Percentiles rank a stretch among this genome's conserved stretches.
These are phyloP conservation scores for Teratosphaeria gauchensis DNA, from an alignment of 2,329 filamentous ascomycete species.

Conservation along the genomic window DNA sequence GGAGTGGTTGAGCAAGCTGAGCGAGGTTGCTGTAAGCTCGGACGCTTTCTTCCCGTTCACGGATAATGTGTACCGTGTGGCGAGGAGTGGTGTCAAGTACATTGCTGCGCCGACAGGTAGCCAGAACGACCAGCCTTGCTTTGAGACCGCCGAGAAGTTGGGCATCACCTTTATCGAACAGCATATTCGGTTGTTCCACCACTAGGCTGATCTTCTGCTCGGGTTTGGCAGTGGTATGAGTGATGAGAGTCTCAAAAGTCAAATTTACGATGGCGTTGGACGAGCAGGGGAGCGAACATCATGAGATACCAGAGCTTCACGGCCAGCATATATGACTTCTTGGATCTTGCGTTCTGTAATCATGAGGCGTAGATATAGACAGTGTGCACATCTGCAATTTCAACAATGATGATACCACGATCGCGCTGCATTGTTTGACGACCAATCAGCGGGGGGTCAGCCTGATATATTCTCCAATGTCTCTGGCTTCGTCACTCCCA, in stretches of 20 bases:
- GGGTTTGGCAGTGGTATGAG: background rate
- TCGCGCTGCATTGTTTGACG: no score
- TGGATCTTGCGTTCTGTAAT: background rate
- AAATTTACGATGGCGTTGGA: background rate
- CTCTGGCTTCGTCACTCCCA: no score
- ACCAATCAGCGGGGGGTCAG: no score
- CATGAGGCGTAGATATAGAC: background rate
- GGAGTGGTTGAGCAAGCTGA: slow-evolving; percentile 72
- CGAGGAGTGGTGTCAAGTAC: slow-evolving; percentile 85
- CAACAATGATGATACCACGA: no score
- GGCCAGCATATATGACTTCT: background rate
- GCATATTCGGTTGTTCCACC: slow-evolving; percentile 87
- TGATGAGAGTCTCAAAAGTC: background rate
- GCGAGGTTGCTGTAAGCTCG: slow-evolving; percentile 75
- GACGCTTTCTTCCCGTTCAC: slow-evolving; percentile 99
- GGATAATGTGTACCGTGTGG: slow-evolving; percentile 91
- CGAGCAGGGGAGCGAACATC: background rate
- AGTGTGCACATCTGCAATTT: background rate
- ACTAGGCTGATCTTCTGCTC: slow-evolving; percentile 41
- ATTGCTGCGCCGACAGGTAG: slow-evolving; percentile 87
- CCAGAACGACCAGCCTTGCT: slow-evolving; percentile 72
- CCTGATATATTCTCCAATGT: no score
- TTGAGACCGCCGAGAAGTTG: slow-evolving; percentile 83
- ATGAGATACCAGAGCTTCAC: background rate
- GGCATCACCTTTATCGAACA: slow-evolving; percentile 95